A percentile compares a stretch with the other conserved stretches of the same genome.
These are phyloP conservation scores for Gyromitra esculenta DNA, from an alignment of 2,329 filamentous ascomycete genomes.

Conservation along the genomic window DNA sequence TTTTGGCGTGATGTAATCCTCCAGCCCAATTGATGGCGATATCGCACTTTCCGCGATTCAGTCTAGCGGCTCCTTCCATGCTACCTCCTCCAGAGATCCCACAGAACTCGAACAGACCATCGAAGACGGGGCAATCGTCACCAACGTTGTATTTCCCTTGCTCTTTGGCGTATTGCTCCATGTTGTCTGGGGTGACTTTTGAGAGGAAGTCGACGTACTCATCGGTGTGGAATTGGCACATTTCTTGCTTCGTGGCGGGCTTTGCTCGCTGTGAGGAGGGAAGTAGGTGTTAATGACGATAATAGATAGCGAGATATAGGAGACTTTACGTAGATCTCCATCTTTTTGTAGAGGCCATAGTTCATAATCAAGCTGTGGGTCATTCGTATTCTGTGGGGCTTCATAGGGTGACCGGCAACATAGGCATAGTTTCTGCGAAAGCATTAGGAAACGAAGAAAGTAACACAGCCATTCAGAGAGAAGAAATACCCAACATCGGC, in stretches of 20 bases:
- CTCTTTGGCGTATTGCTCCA: slow-evolving; percentile 75
- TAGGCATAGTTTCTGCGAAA: slow-evolving; percentile 68
- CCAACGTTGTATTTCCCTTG: slow-evolving; percentile 76
- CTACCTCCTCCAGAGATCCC: slow-evolving; percentile 75
- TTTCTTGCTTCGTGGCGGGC: slow-evolving; percentile 73
- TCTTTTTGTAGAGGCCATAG: slow-evolving; percentile 76
- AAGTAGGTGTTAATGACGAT: slow-evolving; percentile 15
- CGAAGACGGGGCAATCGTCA: slow-evolving; percentile 73
- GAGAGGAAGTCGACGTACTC: slow-evolving; percentile 78
- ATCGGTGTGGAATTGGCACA: slow-evolving; percentile 78
- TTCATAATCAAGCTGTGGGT: slow-evolving; percentile 75
- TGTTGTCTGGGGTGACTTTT: slow-evolving; percentile 76
- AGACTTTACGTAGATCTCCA: slow-evolving; percentile 73
- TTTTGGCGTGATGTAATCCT: slow-evolving; percentile 95
- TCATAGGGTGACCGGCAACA: slow-evolving; percentile 69
- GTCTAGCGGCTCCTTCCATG: slow-evolving; percentile 75
- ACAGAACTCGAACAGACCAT: slow-evolving; percentile 76
- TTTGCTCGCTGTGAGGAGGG: slow-evolving; percentile 64
- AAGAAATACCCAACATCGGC: slow-evolving; percentile 58
- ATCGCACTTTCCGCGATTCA: slow-evolving; percentile 75
- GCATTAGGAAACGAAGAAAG: slow-evolving; percentile 23
- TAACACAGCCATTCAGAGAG: background rate
- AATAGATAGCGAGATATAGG: slow-evolving; percentile 1
- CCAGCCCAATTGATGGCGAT: slow-evolving; percentile 99
- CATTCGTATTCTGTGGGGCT: slow-evolving; percentile 73